Conservation (phyloP, 345 rosid species). For the Citrus glauca region DNA sequence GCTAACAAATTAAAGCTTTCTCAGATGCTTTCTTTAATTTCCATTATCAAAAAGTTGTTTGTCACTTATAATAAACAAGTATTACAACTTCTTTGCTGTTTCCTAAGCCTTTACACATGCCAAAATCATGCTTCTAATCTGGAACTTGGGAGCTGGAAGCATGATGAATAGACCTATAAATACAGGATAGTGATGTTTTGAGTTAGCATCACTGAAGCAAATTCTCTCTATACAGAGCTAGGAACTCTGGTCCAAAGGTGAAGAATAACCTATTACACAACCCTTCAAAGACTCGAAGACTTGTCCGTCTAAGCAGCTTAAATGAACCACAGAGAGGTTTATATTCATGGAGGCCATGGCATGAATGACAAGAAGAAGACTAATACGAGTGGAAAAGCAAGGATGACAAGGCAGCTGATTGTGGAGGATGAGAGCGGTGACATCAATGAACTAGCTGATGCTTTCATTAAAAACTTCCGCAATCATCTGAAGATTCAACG, state of each 20-base stretch:
- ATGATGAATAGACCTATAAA: not conserved
- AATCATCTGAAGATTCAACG: constrained; percentile 7
- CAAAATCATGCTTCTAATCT: not conserved
- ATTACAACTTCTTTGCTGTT: not conserved
- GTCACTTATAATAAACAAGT: too few species aligned
- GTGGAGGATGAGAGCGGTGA: constrained; percentile 4
- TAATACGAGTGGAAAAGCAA: not conserved
- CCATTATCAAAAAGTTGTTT: not conserved
- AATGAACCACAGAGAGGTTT: not conserved
- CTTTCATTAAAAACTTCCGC: constrained; percentile 25
- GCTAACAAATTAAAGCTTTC: not conserved
- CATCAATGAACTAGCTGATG: constrained; percentile 24
- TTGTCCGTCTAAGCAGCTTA: not conserved
- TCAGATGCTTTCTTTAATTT: not conserved
- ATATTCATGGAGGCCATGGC: not conserved
- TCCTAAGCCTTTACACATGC: not conserved
- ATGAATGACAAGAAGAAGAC: not conserved
- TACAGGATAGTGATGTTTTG: not conserved
- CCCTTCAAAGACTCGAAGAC: not conserved
- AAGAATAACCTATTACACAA: not conserved
- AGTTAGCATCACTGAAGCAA: not conserved
- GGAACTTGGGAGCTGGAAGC: too few species aligned
- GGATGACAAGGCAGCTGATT: not conserved
- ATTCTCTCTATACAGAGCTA: not conserved
- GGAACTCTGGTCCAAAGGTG: not conserved